Evolutionary conservation across 169 alveolate species (phyloP), one percentile per base, ranked within the genome.

Genomic region (Eimeria brunetti): DNA sequence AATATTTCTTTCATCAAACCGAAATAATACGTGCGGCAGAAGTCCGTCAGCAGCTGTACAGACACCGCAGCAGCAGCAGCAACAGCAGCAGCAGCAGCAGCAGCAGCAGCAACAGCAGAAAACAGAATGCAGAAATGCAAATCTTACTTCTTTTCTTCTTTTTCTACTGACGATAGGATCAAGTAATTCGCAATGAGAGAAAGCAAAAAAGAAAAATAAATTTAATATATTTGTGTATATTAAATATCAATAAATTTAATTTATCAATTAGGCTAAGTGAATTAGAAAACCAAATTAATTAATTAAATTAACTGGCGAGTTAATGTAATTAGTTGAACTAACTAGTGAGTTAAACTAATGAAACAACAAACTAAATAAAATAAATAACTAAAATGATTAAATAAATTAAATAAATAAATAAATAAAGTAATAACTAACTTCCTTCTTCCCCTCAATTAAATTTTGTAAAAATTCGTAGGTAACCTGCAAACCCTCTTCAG

Each of bases 401-500:
- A n/a, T n/a, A n/a, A n/a, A n/a, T n/a, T n/a, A n/a, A n/a, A n/a
- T n/a, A n/a, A n/a, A n/a, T n/a, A n/a, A n/a, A n/a, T n/a, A n/a
- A n/a, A n/a, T n/a, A 89, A 88, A 81, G 62, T 90, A 94, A 95
- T 5, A 76, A 56, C 96, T 12, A 94, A 88, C 96, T 69, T 94
- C 62, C 83, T 96, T 69, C 85, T 85, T 97, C 60, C 97, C 91
- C 44, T 95, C 90, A 51, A 97, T 96, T 33, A 96, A 95, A 22
- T 96, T 94, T 44, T 95, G 91, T 41, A 96, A 81, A 18, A 95
- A 76, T 76, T 94, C 95, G 96, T 96, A 88, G 12, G 96, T 78
- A 60, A 97, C 96, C 89, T 96, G 97, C 83, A 97, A 85, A 2
- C 98, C 98, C 75, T 97, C 96, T 85, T 97, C 98, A 0, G 97